phyloP scores from a whole-genome alignment of 495 filamentous ascomycete species.

The Penicillium ochrochloron region DNA sequence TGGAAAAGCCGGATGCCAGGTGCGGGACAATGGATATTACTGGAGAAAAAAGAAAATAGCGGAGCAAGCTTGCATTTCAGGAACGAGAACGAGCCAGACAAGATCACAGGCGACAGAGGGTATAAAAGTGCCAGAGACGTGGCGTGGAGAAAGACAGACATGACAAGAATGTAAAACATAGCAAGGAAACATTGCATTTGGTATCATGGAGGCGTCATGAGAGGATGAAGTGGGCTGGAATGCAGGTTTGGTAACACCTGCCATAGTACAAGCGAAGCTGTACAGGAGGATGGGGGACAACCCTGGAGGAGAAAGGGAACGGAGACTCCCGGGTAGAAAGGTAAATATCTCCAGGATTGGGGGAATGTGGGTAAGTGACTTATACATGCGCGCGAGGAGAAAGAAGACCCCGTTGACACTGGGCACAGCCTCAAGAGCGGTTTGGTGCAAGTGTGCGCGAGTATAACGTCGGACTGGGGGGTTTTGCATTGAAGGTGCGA shows the following conservation, averaged over 20 bases:
- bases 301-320: neutral
- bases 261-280: neutral
- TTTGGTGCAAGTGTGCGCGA: neutral
- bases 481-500: neutral
- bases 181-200: constrained; percentile 20
- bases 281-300: neutral
- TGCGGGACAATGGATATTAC: neutral
- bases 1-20: neutral
- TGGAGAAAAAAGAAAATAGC: neutral
- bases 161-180: constrained; percentile 13
- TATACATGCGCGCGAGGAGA: constrained; percentile 12
- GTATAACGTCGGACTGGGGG: constrained; percentile 13
- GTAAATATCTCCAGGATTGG: neutral
- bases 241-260: neutral
- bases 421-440: neutral
- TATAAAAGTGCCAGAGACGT: constrained; percentile 23
- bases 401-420: neutral
- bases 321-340: neutral
- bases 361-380: neutral
- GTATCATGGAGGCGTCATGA: constrained; percentile 26
- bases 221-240: neutral
- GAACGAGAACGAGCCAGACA: neutral
- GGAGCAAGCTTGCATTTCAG: constrained; percentile 8
- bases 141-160: constrained; percentile 1
- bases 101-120: constrained; percentile 18